phyloP scores from a whole-genome alignment of 352 stramenopile genomes.

The Phytophthora pini region DNA sequence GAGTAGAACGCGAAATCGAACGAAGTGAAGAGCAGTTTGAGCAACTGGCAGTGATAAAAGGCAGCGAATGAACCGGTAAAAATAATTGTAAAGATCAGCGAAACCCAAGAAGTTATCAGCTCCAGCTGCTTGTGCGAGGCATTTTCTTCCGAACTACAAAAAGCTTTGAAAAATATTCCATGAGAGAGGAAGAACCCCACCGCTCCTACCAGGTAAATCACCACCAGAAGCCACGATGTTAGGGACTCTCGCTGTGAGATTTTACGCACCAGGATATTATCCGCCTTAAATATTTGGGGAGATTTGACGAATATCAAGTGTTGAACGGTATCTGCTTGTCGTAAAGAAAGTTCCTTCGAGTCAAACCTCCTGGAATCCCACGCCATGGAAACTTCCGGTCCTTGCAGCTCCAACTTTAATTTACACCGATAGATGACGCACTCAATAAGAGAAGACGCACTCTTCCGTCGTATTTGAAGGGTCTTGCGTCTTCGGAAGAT shows the following conservation, averaged over 20 bases:
- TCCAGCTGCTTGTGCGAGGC: no score
- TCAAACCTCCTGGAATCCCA: not conserved
- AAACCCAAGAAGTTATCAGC: not conserved
- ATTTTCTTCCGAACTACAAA: no score
- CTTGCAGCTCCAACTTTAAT: slow-evolving; percentile 21
- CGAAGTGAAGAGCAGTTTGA: slow-evolving; percentile 9
- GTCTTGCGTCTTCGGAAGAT: slow-evolving; percentile 28
- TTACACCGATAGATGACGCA: slow-evolving; percentile 37
- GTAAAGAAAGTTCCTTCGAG: slow-evolving; percentile 16
- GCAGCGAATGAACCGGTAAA: slow-evolving; percentile 4
- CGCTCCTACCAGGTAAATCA: no score
- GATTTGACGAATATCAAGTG: slow-evolving; percentile 3
- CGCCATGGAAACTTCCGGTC: not conserved
- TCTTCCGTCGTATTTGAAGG: slow-evolving; percentile 12
- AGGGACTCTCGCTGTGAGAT: no score
- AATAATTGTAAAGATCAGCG: not conserved
- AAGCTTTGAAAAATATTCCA: no score
- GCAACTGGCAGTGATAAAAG: not conserved
- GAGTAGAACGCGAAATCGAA: slow-evolving; percentile 16
- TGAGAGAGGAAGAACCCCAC: no score
- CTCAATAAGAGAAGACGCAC: slow-evolving; percentile 15
- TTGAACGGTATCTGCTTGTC: slow-evolving; percentile 25
- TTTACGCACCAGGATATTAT: no score
- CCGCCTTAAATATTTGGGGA: no score
- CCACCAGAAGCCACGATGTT: no score